Conservation (phyloP, 169 alveolate species). For the Plasmodium relictum region DNA sequence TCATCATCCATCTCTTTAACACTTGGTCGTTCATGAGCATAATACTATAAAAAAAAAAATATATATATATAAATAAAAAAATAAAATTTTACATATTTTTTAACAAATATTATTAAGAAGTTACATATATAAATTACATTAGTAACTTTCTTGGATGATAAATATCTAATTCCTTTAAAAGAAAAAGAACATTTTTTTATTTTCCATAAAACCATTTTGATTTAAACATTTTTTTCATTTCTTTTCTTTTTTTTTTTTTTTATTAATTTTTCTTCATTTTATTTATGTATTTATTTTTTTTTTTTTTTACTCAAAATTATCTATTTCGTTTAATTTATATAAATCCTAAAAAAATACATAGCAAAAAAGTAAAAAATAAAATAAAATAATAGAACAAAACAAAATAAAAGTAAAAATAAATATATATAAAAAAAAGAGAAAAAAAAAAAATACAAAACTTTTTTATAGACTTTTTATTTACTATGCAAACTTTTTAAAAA, state of each 20-base stretch:
- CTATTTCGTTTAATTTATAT: no score
- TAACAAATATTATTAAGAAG: not conserved
- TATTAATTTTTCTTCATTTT: not conserved
- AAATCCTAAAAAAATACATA: no score
- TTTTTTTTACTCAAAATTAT: no score
- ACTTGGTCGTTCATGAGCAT: conserved; percentile 55
- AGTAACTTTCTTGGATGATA: conserved; percentile 29
- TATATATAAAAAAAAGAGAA: no score
- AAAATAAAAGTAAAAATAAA: no score
- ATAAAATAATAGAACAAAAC: no score
- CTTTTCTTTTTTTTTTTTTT: not conserved
- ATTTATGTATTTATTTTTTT: no score
- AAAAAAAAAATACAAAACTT: no score
- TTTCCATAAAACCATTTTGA: conserved; percentile 6
- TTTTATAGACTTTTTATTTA: no score
- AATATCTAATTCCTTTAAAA: conserved; percentile 9
- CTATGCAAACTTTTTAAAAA: no score
- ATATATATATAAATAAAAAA: not conserved
- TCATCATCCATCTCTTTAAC: conserved; percentile 74
- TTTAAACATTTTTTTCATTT: not conserved
- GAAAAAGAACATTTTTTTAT: not conserved
- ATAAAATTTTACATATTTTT: not conserved
- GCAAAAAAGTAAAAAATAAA: no score
- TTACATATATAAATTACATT: conserved; percentile 1
- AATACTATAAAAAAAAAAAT: conserved; percentile 17